Percentiles rank a stretch among this genome's conserved stretches.
Conservation (phyloP, 371 early-diverging fungal genomes). For the Actinomortierella wolfii region DNA sequence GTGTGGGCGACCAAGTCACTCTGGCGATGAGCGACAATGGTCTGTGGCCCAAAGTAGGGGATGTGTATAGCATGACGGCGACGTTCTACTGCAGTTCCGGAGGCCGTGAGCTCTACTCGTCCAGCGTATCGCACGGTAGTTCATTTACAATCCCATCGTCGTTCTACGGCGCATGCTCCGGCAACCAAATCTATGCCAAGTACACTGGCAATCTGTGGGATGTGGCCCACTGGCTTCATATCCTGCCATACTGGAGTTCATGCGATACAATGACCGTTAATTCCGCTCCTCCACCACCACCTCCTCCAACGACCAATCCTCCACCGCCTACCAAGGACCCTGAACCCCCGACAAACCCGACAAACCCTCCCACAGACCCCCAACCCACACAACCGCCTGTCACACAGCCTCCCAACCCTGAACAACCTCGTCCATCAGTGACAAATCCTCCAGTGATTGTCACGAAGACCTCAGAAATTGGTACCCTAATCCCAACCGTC, state of each 20-base stretch:
- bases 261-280: conserved; percentile 15
- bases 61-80: conserved; percentile 20
- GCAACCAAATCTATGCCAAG: conserved; percentile 20
- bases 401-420: background rate
- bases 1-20: conserved; percentile 16
- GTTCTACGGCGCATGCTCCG: conserved; percentile 11
- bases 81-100: conserved; percentile 23
- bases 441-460: conserved; percentile 1
- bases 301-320: conserved; percentile 10
- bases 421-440: background rate
- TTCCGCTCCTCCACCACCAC: conserved; percentile 8
- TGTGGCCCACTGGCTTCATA: conserved; percentile 5
- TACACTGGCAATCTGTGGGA: conserved; percentile 18
- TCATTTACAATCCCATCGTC: too few species aligned
- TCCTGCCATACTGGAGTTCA: conserved; percentile 6
- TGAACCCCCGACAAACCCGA: background rate
- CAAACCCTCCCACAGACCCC: background rate
- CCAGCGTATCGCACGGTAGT: too few species aligned
- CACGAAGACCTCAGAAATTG: conserved; percentile 5
- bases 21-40: conserved; percentile 21
- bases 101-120: background rate
- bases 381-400: background rate
- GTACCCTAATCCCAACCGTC: conserved; percentile 15
- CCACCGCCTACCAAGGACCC: conserved; percentile 5
- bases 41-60: conserved; percentile 23